Evolutionary conservation across 169 alveolate species (phyloP), one percentile per base, ranked within the genome.

Genomic region (Babesia bovis): DNA sequence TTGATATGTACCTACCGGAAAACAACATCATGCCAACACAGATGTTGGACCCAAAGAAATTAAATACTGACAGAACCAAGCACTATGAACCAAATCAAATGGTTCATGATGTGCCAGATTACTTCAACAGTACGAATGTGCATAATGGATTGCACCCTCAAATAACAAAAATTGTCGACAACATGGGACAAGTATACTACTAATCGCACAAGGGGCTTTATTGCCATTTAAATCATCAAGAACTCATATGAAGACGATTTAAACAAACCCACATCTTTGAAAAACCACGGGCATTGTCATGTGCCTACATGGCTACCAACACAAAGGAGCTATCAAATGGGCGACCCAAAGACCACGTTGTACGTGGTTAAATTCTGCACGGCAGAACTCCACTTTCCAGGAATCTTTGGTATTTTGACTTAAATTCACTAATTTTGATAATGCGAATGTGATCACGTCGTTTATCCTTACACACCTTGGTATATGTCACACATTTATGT

Each of bases 181-280:
- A 28, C 65, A 53, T 53, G 65, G 65, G 65, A 0, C 36, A 53
- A 2, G 47, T 53, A 1, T 53, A 28, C 65, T 53, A 53, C 42
- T 53, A 53, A 53, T 38, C 45, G 45, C 45, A 38, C 45, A 13
- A 38, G 13, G 45, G 45, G 13, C n/a, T n/a, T n/a, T n/a, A n/a
- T n/a, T n/a, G n/a, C n/a, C n/a, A n/a, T n/a, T n/a, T n/a, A n/a
- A n/a, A n/a, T n/a, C n/a, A n/a, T n/a, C n/a, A n/a, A n/a, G n/a
- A n/a, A n/a, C n/a, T n/a, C n/a, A n/a, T n/a, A n/a, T n/a, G n/a
- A n/a, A n/a, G n/a, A n/a, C n/a, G n/a, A n/a, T n/a, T n/a, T n/a
- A n/a, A n/a, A n/a, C n/a, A n/a, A n/a, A n/a, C n/a, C n/a, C n/a
- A n/a, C n/a, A n/a, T n/a, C n/a, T n/a, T n/a, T n/a, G n/a, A n/a